A percentile compares a stretch with the other conserved stretches of the same genome.
phyloP scores from a whole-genome alignment of 2,329 filamentous ascomycete genomes.

The Colletotrichum higginsianum region DNA sequence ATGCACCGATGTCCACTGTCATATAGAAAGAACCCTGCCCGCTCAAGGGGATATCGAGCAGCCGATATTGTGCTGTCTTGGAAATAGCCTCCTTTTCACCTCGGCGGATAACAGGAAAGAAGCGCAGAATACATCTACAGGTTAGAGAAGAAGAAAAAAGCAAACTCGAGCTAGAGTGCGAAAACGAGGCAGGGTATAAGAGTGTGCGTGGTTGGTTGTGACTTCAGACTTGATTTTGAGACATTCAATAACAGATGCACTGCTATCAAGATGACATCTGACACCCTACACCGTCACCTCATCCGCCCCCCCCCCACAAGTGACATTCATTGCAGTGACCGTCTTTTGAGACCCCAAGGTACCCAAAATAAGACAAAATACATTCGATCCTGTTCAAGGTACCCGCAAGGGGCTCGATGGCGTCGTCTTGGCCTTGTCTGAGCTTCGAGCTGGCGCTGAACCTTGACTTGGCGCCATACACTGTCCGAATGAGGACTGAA shows the following conservation, averaged over 20 bases:
- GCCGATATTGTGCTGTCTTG: neutral
- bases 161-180: neutral
- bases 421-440: constrained; percentile 19
- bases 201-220: neutral
- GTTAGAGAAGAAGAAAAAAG: neutral
- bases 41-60: neutral
- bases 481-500: neutral
- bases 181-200: neutral
- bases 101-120: neutral
- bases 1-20: neutral
- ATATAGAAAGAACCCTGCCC: neutral
- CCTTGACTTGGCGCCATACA: constrained; percentile 1
- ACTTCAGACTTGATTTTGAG: neutral
- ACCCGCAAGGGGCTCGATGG: constrained; percentile 13
- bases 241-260: neutral
- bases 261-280: neutral
- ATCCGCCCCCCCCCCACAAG: too few relatives aligned
- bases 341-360: neutral
- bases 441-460: constrained; percentile 8
- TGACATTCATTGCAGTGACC: constrained; percentile 18
- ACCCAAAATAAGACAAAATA: neutral
- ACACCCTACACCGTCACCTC: neutral
- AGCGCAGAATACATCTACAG: neutral
- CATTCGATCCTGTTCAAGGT: neutral
- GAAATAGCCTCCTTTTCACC: neutral